Evolutionary conservation across 2,329 filamentous ascomycete species (phyloP).

Genomic region (Ascochyta fabae): DNA sequence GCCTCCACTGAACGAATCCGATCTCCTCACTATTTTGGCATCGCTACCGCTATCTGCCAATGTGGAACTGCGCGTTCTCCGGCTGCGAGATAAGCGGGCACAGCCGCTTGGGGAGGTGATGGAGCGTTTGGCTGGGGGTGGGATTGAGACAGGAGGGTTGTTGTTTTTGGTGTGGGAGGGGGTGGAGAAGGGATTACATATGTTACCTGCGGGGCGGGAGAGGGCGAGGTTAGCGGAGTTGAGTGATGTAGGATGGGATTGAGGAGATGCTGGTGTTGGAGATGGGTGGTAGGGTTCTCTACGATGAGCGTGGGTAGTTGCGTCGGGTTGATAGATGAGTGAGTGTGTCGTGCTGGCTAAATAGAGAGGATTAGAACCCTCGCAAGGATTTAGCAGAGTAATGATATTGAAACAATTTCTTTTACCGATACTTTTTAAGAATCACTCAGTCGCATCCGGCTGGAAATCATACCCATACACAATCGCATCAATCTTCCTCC

Average conservation of each 20-base stretch:
- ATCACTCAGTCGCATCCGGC: background rate
- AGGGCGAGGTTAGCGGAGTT: background rate
- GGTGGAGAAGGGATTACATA: background rate
- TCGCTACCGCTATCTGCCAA: background rate
- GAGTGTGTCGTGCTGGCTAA: too few relatives aligned
- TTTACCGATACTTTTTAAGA: too few relatives aligned
- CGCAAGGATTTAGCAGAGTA: background rate
- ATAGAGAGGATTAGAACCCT: too few relatives aligned
- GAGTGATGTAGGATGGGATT: too few relatives aligned
- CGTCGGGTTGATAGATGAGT: too few relatives aligned
- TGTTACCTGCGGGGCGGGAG: background rate
- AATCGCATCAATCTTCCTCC: conserved; percentile 17
- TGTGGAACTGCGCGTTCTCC: background rate
- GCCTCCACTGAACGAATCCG: background rate
- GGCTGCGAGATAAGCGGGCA: background rate
- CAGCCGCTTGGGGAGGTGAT: background rate
- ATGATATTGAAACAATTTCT: too few relatives aligned
- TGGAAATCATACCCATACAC: conserved; percentile 21
- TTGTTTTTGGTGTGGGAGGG: background rate
- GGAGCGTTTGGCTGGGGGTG: background rate
- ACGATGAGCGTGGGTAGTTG: too few relatives aligned
- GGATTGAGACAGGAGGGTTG: background rate
- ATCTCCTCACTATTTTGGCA: background rate
- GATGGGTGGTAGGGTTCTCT: too few relatives aligned
- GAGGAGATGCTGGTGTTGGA: too few relatives aligned